Base-by-base conservation (phyloP, 768 basidiomycete genomes). In the Trametopsis cervina region DNA sequence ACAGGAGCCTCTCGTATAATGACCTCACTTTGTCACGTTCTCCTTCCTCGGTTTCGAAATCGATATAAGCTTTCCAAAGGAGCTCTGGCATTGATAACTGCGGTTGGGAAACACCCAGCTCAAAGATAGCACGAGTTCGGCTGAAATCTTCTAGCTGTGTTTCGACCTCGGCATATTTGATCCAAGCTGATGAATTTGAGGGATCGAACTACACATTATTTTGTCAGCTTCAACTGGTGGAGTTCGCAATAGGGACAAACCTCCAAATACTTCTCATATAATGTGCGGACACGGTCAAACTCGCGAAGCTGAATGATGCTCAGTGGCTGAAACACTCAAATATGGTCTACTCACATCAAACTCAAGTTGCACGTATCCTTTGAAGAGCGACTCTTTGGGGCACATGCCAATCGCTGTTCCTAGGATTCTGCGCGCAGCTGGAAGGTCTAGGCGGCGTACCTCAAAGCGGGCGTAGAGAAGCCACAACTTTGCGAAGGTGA, bases 401-500 rank as follows among this genome's bases (percentile, higher is more conserved):
- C 88, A 94, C 84, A 96, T 86, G 4, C 96, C 96, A 51, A 99
- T 89, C 2, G 84, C 87, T 0, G 83, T 77, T 3, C 96, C 96
- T 20, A 99, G 69, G 37, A 94, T 77, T 64, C 90, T 97, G 38
- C 95, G 77, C 3, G 94, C 95, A 21, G 90, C 82, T 15, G 73
- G 68, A 36, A 99, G 67, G 50, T 96, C 84, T 26, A 94, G 71
- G 44, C 79, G 78, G 39, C 96, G 79, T 6, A 96, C 69, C 65
- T 98, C 96, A 56, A 98, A 98, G 54, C 85, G 81, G 4, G 95
- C 91, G 55, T 85, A 95, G 70, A 88, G 77, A 17, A 89, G 65
- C 96, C 96, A 99, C 10, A 98, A 69, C 67, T 99, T 99, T 2
- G 96, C 89, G 57, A 99, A 99, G 0, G 96, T 97, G 65, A 99